Percentiles rank a stretch among this genome's conserved stretches.
These are phyloP conservation scores for Blepharisma japonicum DNA, from an alignment of 73 alveolate species.

Conservation along the genomic window DNA sequence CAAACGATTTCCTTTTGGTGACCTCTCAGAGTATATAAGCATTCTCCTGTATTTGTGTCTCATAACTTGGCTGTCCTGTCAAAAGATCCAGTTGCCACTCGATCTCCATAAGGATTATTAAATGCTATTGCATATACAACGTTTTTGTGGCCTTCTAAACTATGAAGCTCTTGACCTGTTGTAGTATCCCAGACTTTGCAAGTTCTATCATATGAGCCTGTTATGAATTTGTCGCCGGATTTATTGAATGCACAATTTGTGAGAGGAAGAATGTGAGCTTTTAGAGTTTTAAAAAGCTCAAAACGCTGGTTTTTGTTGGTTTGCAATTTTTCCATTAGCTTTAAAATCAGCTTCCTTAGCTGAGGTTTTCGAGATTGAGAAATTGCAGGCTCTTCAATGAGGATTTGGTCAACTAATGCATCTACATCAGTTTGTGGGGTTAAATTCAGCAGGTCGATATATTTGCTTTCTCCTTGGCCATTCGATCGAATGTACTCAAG, in stretches of 20 bases:
- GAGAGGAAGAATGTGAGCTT: slow-evolving; percentile 98
- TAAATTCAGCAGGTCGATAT: slow-evolving; percentile 85
- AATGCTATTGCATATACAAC: slow-evolving; percentile 99
- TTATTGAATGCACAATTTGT: slow-evolving; percentile 99
- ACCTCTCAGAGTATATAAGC: slow-evolving; percentile 93
- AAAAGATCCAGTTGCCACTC: slow-evolving; percentile 84
- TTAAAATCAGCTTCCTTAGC: slow-evolving; percentile 70
- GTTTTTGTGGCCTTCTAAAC: slow-evolving; percentile 97
- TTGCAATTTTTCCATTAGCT: slow-evolving; percentile 51
- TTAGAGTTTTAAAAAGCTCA: slow-evolving; percentile 86
- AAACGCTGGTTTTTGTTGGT: slow-evolving; percentile 62
- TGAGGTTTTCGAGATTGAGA: slow-evolving; percentile 78
- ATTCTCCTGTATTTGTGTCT: slow-evolving; percentile 98
- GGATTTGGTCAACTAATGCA: slow-evolving; percentile 82
- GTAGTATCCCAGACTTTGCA: slow-evolving; percentile 99
- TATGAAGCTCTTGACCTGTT: slow-evolving; percentile 88
- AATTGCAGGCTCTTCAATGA: slow-evolving; percentile 93
- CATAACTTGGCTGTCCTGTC: slow-evolving; percentile 99
- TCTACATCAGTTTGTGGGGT: slow-evolving; percentile 73
- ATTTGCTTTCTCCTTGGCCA: slow-evolving; percentile 88
- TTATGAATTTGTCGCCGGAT: slow-evolving; percentile 79
- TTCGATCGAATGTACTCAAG: slow-evolving; percentile 84
- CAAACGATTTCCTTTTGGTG: slow-evolving; percentile 99
- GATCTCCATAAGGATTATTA: slow-evolving; percentile 98
- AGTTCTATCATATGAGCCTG: slow-evolving; percentile 99